These are phyloP conservation scores for Spathaspora gorwiae DNA, from an alignment of 805 yeast genomes.

Conservation along the genomic window DNA sequence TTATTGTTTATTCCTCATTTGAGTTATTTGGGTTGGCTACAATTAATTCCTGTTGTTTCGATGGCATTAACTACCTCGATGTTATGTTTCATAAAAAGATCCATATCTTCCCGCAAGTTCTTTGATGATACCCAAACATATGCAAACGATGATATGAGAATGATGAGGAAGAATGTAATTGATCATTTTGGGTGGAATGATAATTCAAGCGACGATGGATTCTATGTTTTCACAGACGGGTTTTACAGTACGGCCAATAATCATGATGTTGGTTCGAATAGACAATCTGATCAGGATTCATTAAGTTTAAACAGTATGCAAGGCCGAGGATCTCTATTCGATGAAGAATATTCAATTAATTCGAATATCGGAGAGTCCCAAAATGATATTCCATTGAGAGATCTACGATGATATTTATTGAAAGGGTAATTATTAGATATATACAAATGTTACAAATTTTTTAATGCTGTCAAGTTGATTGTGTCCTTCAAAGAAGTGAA, in stretches of 20 bases:
- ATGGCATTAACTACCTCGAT: conserved; percentile 61
- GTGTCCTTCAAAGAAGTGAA: background rate
- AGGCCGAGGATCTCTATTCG: background rate
- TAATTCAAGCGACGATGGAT: conserved; percentile 39
- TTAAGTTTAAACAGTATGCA: no score
- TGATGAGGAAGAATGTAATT: conserved; percentile 14
- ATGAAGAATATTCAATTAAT: background rate
- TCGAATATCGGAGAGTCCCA: background rate
- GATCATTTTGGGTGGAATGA: conserved; percentile 16
- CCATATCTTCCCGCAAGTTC: conserved; percentile 48
- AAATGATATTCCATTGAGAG: background rate
- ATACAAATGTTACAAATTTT: no score
- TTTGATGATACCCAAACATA: conserved; percentile 23
- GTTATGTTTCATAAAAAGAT: conserved; percentile 69
- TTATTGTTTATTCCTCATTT: conserved; percentile 71
- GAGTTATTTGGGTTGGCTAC: conserved; percentile 82
- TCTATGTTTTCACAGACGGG: conserved; percentile 40
- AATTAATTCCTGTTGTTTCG: conserved; percentile 62
- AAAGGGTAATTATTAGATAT: background rate
- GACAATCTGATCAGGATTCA: background rate
- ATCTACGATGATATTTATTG: background rate
- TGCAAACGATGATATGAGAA: conserved; percentile 32
- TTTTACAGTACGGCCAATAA: conserved; percentile 26
- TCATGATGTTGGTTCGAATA: conserved; percentile 1
- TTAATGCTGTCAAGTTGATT: background rate